Evolutionary conservation across 352 stramenopile species (phyloP), one percentile per base, ranked within the genome.

Genomic region (Pelagophyceae sp.): DNA sequence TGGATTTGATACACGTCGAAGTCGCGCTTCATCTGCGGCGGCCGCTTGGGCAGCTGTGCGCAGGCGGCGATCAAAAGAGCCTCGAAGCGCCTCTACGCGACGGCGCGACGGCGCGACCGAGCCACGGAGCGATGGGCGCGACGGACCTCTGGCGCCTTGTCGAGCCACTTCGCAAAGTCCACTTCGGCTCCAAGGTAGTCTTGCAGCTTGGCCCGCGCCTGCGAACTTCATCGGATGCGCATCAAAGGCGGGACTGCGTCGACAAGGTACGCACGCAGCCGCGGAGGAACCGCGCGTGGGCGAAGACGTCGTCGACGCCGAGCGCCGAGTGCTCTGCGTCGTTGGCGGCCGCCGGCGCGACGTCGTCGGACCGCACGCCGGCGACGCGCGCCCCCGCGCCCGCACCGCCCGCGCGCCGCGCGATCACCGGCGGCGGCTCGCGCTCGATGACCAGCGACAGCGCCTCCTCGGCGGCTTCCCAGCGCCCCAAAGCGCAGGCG

Each of bases 281-380:
- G 11, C 45, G 45, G 23, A 54, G 45, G 45, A 54, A 54, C 11
- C 45, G 45, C 45, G 45, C 45, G 45, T 54, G 45, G 54, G 54
- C 54, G 54, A 15, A n/a, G 54, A 29, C 54, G 54, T 63, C 54
- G 54, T 63, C 54, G 54, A 63, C 54, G 54, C 54, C 54, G 54
- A 63, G 54, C 25, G 54, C 54, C 15, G 54, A 54, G 11, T 11
- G 11, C 11, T 54, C 45, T 11, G 11, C 11, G 11, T 11, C 11
- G 45, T 54, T 54, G 45, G 11, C 45, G 11, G 11, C 45, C 11
- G 45, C 45, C 45, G 45, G 45, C 11, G 11, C 45, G 11, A 54
- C 45, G 11, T 54, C 23, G 45, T 23, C 45, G 11, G 45, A 54
- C n/a, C n/a, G n/a, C n/a, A n/a, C n/a, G n/a, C n/a, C n/a, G 45